Evolutionary conservation across 2,329 filamentous ascomycete genomes (phyloP), one percentile per base, ranked within the genome.

Genomic region (Botryosphaeria dothidea): DNA sequence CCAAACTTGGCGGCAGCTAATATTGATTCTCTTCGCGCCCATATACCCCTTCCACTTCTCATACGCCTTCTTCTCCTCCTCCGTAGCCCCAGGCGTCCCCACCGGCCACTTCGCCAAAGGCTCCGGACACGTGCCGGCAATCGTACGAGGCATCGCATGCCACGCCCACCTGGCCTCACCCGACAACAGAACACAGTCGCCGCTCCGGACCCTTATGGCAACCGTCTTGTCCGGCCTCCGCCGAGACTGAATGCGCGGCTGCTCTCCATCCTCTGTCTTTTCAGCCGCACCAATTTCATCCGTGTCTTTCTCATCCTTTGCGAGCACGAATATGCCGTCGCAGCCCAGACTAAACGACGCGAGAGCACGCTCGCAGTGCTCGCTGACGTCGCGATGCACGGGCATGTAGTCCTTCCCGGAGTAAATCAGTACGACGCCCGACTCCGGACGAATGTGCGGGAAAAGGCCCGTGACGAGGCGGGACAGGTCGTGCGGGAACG

Each of bases 381-480:
- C 94, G 68, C 92, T 96, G 45, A 97, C 93, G 74, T 99, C 94
- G 13, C 95, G 88, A 79, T 98, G 94, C 76, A 97, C 86, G 80
- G 92, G 94, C 76, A 98, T 88, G 0, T 91, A 96, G 74, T 98
- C 93, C 23, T 92, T 92, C 0, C 94, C 92, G 0, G 88, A 91
- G 79, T 98, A 98, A 58, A 98, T 84, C 75, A 98, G 97, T 69
- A 97, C 87, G 68, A 98, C 98, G 41, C 94, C 94, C 0, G 95
- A 93, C 79, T 98, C 89, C 0, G 94, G 88, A 61, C 85, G 82
- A 8, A 93, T 95, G 13, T 87, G 83, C 0, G 92, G 90, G 69
- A 97, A 98, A 0, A 95, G 77, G 0, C 78, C 78, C 62, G 87
- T 83, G 0, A 97, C 80, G 9, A 97, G 85, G 1, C 73, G 75